Evolutionary conservation across 768 basidiomycete genomes (phyloP), one percentile per base, ranked within the genome.

Genomic region (Cantharellus anzutake): DNA sequence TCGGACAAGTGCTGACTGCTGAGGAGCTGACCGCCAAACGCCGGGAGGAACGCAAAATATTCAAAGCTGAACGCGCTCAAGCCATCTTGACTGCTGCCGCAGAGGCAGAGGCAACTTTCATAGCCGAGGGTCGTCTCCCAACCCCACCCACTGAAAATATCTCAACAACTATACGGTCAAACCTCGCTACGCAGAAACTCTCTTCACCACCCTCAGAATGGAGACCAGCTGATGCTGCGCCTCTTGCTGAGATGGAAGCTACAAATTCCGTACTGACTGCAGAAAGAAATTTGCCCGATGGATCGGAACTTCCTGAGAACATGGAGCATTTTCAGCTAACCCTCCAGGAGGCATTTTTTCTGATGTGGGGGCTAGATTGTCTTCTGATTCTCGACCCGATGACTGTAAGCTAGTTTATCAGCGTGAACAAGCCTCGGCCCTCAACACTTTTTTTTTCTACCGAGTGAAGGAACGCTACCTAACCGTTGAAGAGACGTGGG

Each of bases 301-400:
- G 14, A 3, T 75, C 78, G 37, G 78, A 80, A 52, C 71, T 74
- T 0, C 72, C 82, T 3, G 79, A 82, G 62, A 81, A 92, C 64
- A 71, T 90, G 53, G 93, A 96, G 68, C 91, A 94, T 71, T 76
- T 97, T 37, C 93, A 96, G 66, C 77, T 97, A 38, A 87, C 87
- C 0, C 77, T 91, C 2, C 81, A 81, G 64, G 93, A 96, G 68
- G 87, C 90, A 0, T 92, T 90, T 69, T 96, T 94, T 69, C 73
- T 97, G 50, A 66, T 81, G 2, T 89, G 91, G 84, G 83, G 77
- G 62, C 68, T 96, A 3, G 86, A 87, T 61, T 93, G 90, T 65
- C 74, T 97, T 38, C 80, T 79, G 2, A 73, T 96, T 3, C 67
- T 80, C 2, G 77, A 84, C 68, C 73, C 83, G 4, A 69, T 75